Conservation (phyloP, 2,329 filamentous ascomycete species). For the Microcyclosporella mali region DNA sequence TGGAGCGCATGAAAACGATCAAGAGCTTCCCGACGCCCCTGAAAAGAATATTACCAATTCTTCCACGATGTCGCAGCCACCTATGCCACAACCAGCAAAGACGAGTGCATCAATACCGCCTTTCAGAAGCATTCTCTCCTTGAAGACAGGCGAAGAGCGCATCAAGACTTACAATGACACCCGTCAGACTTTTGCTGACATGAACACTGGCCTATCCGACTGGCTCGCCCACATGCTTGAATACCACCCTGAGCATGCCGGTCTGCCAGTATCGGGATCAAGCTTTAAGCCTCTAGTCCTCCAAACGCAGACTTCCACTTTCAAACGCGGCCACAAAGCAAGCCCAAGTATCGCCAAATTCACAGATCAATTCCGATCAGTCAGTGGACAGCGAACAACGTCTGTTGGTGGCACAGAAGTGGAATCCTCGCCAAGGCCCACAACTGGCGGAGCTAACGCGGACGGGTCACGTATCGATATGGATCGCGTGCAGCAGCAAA, state of each 20-base stretch:
- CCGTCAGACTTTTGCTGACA: conserved; percentile 61
- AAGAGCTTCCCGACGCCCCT: conserved; percentile 6
- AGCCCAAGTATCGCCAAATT: conserved; percentile 20
- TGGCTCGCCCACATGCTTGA: conserved; percentile 50
- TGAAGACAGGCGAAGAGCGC: conserved; percentile 60
- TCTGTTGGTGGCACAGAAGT: conserved; percentile 26
- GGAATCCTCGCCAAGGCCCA: conserved; percentile 2
- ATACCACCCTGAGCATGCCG: conserved; percentile 49
- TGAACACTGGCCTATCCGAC: conserved; percentile 66
- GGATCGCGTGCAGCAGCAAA: conserved; percentile 54
- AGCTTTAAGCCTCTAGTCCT: conserved; percentile 14
- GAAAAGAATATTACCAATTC: conserved; percentile 9
- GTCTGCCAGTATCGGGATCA: conserved; percentile 28
- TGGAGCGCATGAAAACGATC: conserved; percentile 5
- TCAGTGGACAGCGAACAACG: conserved; percentile 7
- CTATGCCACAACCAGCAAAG: conserved; percentile 6
- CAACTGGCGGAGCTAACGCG: neutral
- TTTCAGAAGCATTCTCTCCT: conserved; percentile 71
- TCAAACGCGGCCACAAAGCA: conserved; percentile 15
- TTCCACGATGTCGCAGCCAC: conserved; percentile 7
- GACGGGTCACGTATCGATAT: conserved; percentile 20
- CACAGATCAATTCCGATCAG: conserved; percentile 15
- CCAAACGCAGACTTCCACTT: conserved; percentile 8
- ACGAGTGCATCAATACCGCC: conserved; percentile 42
- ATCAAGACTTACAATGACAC: conserved; percentile 69